A percentile compares a stretch with the other conserved stretches of the same genome.
These are phyloP conservation scores for Mycena amicta DNA, from an alignment of 768 basidiomycete species.

Conservation along the genomic window DNA sequence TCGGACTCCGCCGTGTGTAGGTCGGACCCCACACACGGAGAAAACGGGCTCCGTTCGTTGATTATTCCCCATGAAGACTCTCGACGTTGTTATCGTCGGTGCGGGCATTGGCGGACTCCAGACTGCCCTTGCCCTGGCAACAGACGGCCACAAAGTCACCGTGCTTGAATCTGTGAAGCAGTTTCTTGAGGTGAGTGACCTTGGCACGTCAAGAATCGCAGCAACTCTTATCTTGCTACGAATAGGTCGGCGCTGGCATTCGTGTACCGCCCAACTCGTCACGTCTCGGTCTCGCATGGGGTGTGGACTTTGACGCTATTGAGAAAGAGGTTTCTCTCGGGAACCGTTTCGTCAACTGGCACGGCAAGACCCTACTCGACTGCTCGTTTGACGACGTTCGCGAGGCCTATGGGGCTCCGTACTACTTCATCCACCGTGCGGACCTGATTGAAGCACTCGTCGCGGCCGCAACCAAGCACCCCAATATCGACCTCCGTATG, in stretches of 20 bases:
- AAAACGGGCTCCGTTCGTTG: no score
- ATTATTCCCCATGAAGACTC: slow-evolving; percentile 13
- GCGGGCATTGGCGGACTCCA: slow-evolving; percentile 23
- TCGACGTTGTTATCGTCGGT: slow-evolving; percentile 13
- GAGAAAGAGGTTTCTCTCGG: slow-evolving; percentile 14
- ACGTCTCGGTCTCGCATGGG: slow-evolving; percentile 17
- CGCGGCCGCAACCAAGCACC: slow-evolving; percentile 26
- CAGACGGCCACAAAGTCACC: slow-evolving; percentile 17
- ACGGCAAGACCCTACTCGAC: slow-evolving; percentile 10
- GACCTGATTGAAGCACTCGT: slow-evolving; percentile 40
- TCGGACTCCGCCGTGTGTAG: no score
- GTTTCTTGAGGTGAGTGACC: slow-evolving; percentile 19
- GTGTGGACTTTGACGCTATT: slow-evolving; percentile 12
- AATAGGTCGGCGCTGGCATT: slow-evolving; percentile 43
- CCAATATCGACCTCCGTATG: slow-evolving; percentile 29
- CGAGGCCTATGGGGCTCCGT: slow-evolving; percentile 36
- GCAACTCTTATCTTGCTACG: not conserved
- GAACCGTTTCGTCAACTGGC: slow-evolving; percentile 22
- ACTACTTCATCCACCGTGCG: slow-evolving; percentile 48
- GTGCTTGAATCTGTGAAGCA: slow-evolving; percentile 15
- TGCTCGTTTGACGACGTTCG: slow-evolving; percentile 14
- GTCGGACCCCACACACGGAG: no score
- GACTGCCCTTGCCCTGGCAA: slow-evolving; percentile 22
- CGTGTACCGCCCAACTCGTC: slow-evolving; percentile 34
- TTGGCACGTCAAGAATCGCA: no score